Percentiles rank a stretch among this genome's conserved stretches.
phyloP scores from a whole-genome alignment of 257 asterid genomes.

The Solanum piurae region DNA sequence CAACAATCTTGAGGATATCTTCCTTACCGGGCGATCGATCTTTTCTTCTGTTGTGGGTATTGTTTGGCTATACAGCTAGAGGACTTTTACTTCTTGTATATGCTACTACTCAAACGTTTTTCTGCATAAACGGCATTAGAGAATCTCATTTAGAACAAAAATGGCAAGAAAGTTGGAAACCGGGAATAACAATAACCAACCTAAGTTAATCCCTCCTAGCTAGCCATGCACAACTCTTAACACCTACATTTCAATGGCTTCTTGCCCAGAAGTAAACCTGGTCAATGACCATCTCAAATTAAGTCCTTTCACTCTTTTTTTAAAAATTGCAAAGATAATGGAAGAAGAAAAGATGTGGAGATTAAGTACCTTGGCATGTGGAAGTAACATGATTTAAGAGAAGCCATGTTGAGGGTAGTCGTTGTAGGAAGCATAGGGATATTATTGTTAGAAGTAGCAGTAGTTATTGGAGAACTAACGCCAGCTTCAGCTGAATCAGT shows the following conservation, averaged over 20 bases:
- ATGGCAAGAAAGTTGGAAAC: neutral
- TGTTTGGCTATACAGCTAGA: conserved; percentile 25
- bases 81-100: neutral
- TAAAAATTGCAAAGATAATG: neutral
- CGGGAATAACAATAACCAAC: conserved; percentile 22
- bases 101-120: conserved; percentile 43
- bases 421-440: conserved; percentile 2
- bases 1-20: conserved; percentile 47
- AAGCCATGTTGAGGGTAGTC: conserved; percentile 9
- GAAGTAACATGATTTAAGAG: conserved; percentile 11
- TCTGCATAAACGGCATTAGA: conserved; percentile 39
- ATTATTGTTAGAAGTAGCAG: conserved; percentile 4
- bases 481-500: conserved; percentile 1
- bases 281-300: neutral
- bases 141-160: neutral
- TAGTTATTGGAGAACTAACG: neutral
- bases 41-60: conserved; percentile 41
- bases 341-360: neutral
- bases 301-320: neutral
- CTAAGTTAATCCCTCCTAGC: conserved; percentile 38
- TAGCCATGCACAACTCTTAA: conserved; percentile 35
- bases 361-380: conserved; percentile 4
- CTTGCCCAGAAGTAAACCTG: conserved; percentile 61
- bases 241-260: conserved; percentile 80
- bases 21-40: conserved; percentile 28